Evolutionary conservation across 768 basidiomycete species (phyloP).

Genomic region (Kwoniella mangroviensis): DNA sequence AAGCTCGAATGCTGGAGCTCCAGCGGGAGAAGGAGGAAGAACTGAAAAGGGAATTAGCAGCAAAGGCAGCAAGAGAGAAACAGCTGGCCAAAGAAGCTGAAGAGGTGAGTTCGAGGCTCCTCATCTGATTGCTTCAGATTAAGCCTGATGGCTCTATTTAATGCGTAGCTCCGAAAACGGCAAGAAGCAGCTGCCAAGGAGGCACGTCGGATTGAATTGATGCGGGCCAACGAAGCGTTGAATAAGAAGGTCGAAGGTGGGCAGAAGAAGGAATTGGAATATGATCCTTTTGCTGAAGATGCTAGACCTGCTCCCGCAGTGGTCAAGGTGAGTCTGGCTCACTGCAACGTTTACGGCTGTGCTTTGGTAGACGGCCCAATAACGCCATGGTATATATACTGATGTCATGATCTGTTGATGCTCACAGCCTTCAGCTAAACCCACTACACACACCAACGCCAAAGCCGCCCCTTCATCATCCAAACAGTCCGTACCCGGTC

Average conservation of each 20-base stretch:
- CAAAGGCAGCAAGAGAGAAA: slow-evolving; percentile 40
- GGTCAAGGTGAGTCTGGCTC: slow-evolving; percentile 12
- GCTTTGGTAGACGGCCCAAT: too few species aligned
- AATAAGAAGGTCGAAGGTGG: slow-evolving; percentile 15
- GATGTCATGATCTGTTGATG: neutral
- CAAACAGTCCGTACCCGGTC: slow-evolving; percentile 19
- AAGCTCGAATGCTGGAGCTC: slow-evolving; percentile 35
- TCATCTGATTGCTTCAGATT: neutral
- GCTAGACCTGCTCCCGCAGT: slow-evolving; percentile 15
- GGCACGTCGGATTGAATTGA: slow-evolving; percentile 40
- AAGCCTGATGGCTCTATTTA: neutral
- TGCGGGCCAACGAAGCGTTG: slow-evolving; percentile 40
- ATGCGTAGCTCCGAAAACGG: slow-evolving; percentile 32
- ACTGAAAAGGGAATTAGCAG: slow-evolving; percentile 38
- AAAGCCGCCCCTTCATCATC: slow-evolving; percentile 5
- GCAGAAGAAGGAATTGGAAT: slow-evolving; percentile 24
- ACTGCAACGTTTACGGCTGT: too few species aligned
- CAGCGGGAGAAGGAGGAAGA: slow-evolving; percentile 45
- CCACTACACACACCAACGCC: neutral
- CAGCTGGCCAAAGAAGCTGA: slow-evolving; percentile 42
- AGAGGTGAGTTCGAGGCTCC: slow-evolving; percentile 29
- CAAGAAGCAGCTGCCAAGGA: slow-evolving; percentile 41
- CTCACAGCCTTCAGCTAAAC: neutral
- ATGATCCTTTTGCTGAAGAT: slow-evolving; percentile 52
- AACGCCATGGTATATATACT: too few species aligned